A percentile compares a stretch with the other conserved stretches of the same genome.
Evolutionary conservation across 352 stramenopile species (phyloP).

Genomic region (Phytopythium oedochilum): DNA sequence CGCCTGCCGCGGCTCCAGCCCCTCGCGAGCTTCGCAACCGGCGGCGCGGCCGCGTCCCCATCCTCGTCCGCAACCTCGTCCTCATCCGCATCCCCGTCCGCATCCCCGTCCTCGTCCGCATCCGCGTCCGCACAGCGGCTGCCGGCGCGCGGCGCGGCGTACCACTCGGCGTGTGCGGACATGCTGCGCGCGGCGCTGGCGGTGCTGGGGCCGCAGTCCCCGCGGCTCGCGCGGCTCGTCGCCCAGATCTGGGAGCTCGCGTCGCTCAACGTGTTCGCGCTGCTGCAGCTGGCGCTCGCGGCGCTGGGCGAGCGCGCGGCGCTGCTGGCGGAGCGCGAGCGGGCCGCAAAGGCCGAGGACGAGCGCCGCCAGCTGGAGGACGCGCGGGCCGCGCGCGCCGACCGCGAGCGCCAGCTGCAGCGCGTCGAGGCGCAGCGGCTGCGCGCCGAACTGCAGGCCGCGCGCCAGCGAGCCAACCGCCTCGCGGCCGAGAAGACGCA

Average conservation of each 20-base stretch:
- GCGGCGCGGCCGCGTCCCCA: no score
- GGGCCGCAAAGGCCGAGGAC: slow-evolving; percentile 25
- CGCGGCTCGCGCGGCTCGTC: slow-evolving; percentile 36
- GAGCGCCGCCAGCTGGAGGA: slow-evolving; percentile 26
- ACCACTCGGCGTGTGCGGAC: slow-evolving; percentile 41
- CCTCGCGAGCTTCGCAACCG: slow-evolving; percentile 1
- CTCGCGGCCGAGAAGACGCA: slow-evolving; percentile 49
- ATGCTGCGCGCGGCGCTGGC: slow-evolving; percentile 49
- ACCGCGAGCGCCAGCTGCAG: slow-evolving; percentile 30
- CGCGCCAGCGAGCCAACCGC: slow-evolving; percentile 39
- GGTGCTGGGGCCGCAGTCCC: slow-evolving; percentile 40
- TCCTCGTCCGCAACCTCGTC: no score
- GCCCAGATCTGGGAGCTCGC: slow-evolving; percentile 61
- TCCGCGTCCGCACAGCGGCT: slow-evolving; percentile 19
- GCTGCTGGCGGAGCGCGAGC: slow-evolving; percentile 20
- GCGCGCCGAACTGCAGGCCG: slow-evolving; percentile 49
- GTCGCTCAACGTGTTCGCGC: slow-evolving; percentile 59
- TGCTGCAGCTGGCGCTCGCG: slow-evolving; percentile 42
- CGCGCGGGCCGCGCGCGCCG: slow-evolving; percentile 20
- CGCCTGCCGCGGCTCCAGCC: slow-evolving; percentile 36
- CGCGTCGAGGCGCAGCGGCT: slow-evolving; percentile 31
- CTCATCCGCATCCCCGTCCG: no score
- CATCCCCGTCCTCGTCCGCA: no score
- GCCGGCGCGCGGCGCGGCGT: slow-evolving; percentile 31
- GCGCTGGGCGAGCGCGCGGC: slow-evolving; percentile 28